Conservation (phyloP, 2,329 filamentous ascomycete genomes). For the Zarea fungicola region DNA sequence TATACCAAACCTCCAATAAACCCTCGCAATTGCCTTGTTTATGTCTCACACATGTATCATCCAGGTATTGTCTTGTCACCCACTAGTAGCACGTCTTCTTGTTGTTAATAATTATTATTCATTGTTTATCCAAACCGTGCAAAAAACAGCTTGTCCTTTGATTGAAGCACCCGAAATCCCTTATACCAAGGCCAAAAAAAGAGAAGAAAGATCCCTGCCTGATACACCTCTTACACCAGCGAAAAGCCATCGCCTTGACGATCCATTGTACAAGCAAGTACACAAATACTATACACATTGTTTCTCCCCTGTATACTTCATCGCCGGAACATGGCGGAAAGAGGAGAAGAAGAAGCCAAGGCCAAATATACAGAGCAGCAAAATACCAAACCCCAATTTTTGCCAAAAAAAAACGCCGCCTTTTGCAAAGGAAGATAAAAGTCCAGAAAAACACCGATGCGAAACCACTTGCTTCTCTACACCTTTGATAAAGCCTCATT, state of each 20-base stretch:
- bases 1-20: neutral
- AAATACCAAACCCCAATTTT: slow-evolving; percentile 1
- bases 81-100: neutral
- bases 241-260: neutral
- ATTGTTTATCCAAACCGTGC: slow-evolving; percentile 11
- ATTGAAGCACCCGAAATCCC: slow-evolving; percentile 8
- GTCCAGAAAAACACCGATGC: no score
- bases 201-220: slow-evolving; percentile 7
- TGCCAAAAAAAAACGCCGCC: slow-evolving; percentile 9
- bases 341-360: neutral
- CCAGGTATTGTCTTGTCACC: no score
- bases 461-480: no score
- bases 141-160: slow-evolving; percentile 4
- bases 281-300: slow-evolving; percentile 6
- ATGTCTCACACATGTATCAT: no score
- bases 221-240: slow-evolving; percentile 8
- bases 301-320: neutral
- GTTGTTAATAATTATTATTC: neutral
- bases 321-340: neutral
- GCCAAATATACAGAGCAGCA: slow-evolving; percentile 4
- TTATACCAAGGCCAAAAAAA: slow-evolving; percentile 2
- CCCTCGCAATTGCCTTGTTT: no score
- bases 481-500: no score
- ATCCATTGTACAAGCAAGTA: slow-evolving; percentile 9
- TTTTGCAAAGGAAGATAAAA: neutral